A percentile compares a stretch with the other conserved stretches of the same genome.
Conservation (phyloP, 1,284 basidiomycete species). For the Cutaneotrichosporon mucoides region DNA sequence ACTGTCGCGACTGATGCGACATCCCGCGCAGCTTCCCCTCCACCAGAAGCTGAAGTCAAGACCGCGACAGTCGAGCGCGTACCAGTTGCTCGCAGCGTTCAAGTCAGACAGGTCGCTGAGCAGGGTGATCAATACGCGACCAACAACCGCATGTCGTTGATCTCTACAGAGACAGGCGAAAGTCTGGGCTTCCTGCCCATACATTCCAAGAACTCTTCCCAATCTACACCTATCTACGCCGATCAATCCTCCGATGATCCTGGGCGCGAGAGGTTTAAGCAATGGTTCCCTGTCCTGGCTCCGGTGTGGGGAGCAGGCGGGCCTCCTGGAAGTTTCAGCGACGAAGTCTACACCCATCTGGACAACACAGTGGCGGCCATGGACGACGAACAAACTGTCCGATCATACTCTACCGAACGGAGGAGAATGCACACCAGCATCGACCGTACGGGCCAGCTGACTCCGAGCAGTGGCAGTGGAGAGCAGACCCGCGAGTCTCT, state of each 20-base stretch:
- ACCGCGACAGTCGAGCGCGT: not conserved
- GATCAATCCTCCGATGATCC: not conserved
- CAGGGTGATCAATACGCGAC: no score
- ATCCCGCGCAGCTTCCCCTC: not conserved
- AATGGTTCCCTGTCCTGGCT: not conserved
- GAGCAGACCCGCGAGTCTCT: conserved; percentile 1
- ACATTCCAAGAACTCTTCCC: not conserved
- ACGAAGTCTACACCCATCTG: no score
- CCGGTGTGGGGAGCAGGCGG: not conserved
- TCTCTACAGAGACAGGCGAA: not conserved
- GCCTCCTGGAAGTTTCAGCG: not conserved
- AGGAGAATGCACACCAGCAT: not conserved
- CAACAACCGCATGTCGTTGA: not conserved
- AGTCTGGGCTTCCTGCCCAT: not conserved
- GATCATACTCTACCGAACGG: not conserved
- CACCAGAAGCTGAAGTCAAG: not conserved
- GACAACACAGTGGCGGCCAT: no score
- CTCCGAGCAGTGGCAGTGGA: not conserved
- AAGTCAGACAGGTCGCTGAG: not conserved
- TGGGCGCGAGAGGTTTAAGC: not conserved
- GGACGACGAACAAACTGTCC: no score
- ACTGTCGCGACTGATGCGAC: not conserved
- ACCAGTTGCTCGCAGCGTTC: not conserved
- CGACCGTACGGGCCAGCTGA: not conserved
- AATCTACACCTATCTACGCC: not conserved